Evolutionary conservation across 352 stramenopile genomes (phyloP).

Genomic region (Phytophthora fragariaefolia): DNA sequence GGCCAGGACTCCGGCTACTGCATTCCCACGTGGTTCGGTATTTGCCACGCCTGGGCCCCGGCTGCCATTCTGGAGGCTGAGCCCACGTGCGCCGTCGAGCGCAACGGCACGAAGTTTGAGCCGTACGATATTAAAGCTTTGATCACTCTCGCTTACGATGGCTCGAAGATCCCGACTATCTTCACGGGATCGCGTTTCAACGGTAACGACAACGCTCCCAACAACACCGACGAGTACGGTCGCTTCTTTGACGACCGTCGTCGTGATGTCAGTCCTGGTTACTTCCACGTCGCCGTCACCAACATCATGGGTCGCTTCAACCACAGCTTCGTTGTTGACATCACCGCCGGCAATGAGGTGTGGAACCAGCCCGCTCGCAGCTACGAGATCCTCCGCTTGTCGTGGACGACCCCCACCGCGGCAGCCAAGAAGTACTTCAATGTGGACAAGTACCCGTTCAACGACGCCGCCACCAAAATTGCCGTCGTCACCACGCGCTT

Average conservation of each 20-base stretch:
- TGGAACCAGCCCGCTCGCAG: conserved; percentile 66
- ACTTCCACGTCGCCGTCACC: conserved; percentile 59
- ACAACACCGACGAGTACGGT: conserved; percentile 59
- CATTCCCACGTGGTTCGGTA: conserved; percentile 66
- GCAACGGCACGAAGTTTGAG: conserved; percentile 61
- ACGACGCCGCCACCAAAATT: conserved; percentile 58
- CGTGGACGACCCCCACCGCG: conserved; percentile 44
- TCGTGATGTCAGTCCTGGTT: conserved; percentile 55
- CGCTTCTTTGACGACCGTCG: conserved; percentile 48
- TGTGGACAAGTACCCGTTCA: conserved; percentile 65
- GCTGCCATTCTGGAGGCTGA: conserved; percentile 59
- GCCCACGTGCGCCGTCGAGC: conserved; percentile 50
- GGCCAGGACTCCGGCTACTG: conserved; percentile 44
- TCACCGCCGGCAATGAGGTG: conserved; percentile 61
- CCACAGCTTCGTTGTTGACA: conserved; percentile 58
- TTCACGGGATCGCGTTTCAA: conserved; percentile 67
- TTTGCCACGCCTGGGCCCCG: conserved; percentile 69
- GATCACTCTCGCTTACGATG: conserved; percentile 59
- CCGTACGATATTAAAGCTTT: conserved; percentile 69
- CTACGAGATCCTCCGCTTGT: conserved; percentile 56
- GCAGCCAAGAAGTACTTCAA: conserved; percentile 58
- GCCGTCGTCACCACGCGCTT: conserved; percentile 65
- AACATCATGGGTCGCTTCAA: conserved; percentile 65
- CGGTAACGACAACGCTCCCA: conserved; percentile 43
- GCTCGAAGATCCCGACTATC: conserved; percentile 53